These are phyloP conservation scores for Croton setiger DNA, from an alignment of 441 rosid species.

Conservation along the genomic window DNA sequence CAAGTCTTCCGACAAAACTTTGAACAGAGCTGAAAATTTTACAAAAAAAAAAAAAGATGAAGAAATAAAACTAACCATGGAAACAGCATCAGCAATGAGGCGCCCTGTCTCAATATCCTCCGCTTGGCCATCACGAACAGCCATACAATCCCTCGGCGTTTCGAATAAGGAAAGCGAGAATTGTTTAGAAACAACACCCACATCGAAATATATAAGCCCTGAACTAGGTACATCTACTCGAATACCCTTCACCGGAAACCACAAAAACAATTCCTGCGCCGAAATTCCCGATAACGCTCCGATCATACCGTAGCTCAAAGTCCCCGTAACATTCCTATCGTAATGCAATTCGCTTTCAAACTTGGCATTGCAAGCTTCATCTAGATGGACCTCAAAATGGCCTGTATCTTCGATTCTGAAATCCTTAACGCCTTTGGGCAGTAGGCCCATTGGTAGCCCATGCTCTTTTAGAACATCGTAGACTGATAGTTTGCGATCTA, in stretches of 20 bases:
- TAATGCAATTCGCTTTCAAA: slow-evolving; percentile 84
- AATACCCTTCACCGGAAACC: slow-evolving; percentile 84
- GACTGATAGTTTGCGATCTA: slow-evolving; percentile 31
- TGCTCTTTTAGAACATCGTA: slow-evolving; percentile 54
- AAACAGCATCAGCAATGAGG: slow-evolving; percentile 24
- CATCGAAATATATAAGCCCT: slow-evolving; percentile 88
- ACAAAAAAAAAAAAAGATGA: no score
- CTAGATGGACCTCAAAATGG: slow-evolving; percentile 59
- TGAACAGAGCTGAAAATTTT: neutral
- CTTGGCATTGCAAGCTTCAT: slow-evolving; percentile 80
- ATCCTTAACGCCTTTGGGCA: slow-evolving; percentile 71
- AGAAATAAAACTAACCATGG: slow-evolving; percentile 36
- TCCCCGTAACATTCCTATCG: slow-evolving; percentile 72
- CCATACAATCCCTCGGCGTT: slow-evolving; percentile 69
- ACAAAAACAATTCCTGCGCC: slow-evolving; percentile 78
- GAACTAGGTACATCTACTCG: slow-evolving; percentile 87
- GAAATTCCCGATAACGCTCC: slow-evolving; percentile 58
- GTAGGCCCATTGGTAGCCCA: slow-evolving; percentile 79
- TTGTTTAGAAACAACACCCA: slow-evolving; percentile 80
- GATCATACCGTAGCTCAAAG: slow-evolving; percentile 51
- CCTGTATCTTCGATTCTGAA: slow-evolving; percentile 53
- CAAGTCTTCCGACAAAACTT: no score
- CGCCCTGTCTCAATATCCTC: slow-evolving; percentile 19
- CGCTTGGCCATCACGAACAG: slow-evolving; percentile 28
- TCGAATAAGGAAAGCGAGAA: slow-evolving; percentile 82